Evolutionary conservation across 805 yeast genomes (phyloP), one percentile per base, ranked within the genome.

Genomic region (Wickerhamiella azymoides): DNA sequence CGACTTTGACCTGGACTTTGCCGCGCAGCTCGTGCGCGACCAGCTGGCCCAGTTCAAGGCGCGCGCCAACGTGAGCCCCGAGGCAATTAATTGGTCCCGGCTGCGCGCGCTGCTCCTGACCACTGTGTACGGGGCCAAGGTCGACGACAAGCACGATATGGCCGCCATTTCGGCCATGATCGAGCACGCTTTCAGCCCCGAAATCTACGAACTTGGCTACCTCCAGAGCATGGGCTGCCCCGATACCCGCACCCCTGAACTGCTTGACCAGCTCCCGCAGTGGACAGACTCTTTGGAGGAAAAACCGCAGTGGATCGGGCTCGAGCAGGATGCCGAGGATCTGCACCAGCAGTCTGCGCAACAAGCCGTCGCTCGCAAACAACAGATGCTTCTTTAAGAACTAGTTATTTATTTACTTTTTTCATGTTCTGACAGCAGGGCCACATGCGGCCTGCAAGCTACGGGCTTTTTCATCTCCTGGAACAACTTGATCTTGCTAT

Each of bases 1-100:
- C 56, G 84, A 82, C 47, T 62, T 77, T n/a, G 96, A 88, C 57
- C 70, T 79, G 45, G 61, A 64, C 10, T 66, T 75, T 18, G 79
- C 76, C 1, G 51, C 68, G 3, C 55, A 50, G 41, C 64, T 76
- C 16, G 59, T 79, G 41, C 66, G 66, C 36, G 61, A 65, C 39
- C 57, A 63, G 36, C 26, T 40, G 11, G 16, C 18, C 9, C 26
- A 26, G n/a, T 18, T 25, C 9, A 10, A 27, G 10, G 9, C 21
- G 11, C 38, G 47, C 21, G 11, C 40, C 24, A 36, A 47, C 16
- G 37, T 49, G 3, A 32, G 40, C 16, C 48, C 39, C 11, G 30
- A 30, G 16, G 19, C 18, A 7, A 21, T 45, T 2, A 77, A 80
- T 5, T 79, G 84, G 84, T 54, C 60, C 3, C 69, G 69, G 14